Conservation (phyloP, 2,329 filamentous ascomycete genomes). For the Fusarium austroafricanum region DNA sequence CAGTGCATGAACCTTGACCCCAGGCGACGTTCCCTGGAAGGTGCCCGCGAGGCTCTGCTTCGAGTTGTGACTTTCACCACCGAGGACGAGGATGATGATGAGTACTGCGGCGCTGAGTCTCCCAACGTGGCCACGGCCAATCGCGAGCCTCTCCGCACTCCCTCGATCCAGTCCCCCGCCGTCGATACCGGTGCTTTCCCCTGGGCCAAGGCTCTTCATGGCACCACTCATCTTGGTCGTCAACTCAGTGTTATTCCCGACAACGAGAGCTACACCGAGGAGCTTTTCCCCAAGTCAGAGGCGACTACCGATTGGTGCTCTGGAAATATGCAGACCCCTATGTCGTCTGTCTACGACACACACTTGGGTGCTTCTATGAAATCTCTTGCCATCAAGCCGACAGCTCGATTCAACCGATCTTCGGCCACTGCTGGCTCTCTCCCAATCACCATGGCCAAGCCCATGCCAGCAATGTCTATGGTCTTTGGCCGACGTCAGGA, state of each 20-base stretch:
- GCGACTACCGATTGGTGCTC: conserved; percentile 82
- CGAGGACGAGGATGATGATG: conserved; percentile 89
- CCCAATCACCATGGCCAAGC: conserved; percentile 83
- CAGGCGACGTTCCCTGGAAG: conserved; percentile 83
- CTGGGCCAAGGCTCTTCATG: conserved; percentile 91
- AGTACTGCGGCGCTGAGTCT: conserved; percentile 88
- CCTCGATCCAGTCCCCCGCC: conserved; percentile 89
- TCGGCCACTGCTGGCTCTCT: conserved; percentile 75
- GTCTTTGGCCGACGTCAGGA: conserved; percentile 84
- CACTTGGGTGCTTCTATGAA: conserved; percentile 84
- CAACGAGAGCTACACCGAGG: conserved; percentile 82
- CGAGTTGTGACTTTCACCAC: conserved; percentile 92
- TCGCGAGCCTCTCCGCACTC: conserved; percentile 93
- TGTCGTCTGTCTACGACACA: conserved; percentile 87
- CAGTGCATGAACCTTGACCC: conserved; percentile 94
- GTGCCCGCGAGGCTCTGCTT: conserved; percentile 80
- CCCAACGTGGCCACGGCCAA: conserved; percentile 85
- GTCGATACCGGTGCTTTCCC: conserved; percentile 88
- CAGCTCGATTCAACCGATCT: conserved; percentile 55
- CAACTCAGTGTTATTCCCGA: conserved; percentile 90
- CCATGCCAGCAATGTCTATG: conserved; percentile 78
- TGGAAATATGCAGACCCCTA: conserved; percentile 77
- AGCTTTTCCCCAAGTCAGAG: conserved; percentile 85
- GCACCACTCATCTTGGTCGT: conserved; percentile 77
- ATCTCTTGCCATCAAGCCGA: conserved; percentile 70